Conservation (phyloP, 108 stramenopile genomes). For the Craspedostauros australis region DNA sequence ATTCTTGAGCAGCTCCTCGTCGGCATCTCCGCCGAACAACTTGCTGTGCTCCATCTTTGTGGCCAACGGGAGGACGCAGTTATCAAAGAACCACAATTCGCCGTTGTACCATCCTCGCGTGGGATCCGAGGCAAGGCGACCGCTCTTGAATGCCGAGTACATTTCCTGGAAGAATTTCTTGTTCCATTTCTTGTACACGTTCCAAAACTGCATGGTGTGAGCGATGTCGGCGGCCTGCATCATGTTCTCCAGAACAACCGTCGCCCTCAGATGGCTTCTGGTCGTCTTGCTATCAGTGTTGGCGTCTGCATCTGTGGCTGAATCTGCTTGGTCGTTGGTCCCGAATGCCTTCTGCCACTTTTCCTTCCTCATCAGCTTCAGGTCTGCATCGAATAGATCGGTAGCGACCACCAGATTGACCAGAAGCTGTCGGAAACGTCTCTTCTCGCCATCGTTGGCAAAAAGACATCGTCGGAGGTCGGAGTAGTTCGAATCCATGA, state of each 20-base stretch:
- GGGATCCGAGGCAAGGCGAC: conserved; percentile 34
- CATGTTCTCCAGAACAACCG: conserved; percentile 3
- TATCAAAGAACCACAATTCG: conserved; percentile 33
- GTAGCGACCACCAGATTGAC: conserved; percentile 35
- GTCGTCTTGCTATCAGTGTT: too few relatives aligned
- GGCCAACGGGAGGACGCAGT: conserved; percentile 38
- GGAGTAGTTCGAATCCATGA: conserved; percentile 24
- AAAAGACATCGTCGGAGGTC: conserved; percentile 24
- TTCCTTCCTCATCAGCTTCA: conserved; percentile 8
- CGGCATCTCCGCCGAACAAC: conserved; percentile 19
- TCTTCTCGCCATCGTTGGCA: conserved; percentile 18
- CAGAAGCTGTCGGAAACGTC: conserved; percentile 29
- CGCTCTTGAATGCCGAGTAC: conserved; percentile 30
- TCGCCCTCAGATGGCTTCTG: conserved; percentile 3
- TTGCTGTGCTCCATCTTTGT: conserved; percentile 24
- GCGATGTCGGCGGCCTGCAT: conserved; percentile 15
- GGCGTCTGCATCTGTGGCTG: too few relatives aligned
- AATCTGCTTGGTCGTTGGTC: too few relatives aligned
- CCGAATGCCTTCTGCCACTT: conserved; percentile 33
- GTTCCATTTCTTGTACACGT: conserved; percentile 34
- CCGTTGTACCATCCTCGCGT: conserved; percentile 43
- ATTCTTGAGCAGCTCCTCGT: conserved; percentile 5
- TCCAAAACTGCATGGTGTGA: conserved; percentile 12
- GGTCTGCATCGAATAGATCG: conserved; percentile 23
- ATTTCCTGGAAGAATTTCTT: conserved; percentile 41